Evolutionary conservation across 169 alveolate genomes (phyloP).

Genomic region (Plasmodium chabaudi): DNA sequence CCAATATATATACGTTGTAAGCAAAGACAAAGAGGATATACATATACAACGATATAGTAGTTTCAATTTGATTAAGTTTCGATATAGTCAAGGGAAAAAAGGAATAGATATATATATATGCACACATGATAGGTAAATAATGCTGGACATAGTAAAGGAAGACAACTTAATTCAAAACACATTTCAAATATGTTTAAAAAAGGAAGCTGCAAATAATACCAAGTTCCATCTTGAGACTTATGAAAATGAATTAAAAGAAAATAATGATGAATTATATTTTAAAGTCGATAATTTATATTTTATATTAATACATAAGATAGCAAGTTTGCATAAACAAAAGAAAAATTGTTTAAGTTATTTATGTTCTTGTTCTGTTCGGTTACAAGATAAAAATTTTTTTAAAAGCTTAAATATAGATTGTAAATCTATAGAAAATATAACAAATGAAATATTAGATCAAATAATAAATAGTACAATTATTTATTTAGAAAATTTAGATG

Average conservation of each 20-base stretch:
- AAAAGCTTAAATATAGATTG: constrained; percentile 23
- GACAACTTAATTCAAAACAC: constrained; percentile 36
- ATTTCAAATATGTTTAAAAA: constrained; percentile 64
- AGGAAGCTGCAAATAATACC: constrained; percentile 24
- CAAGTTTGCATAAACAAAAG: constrained; percentile 44
- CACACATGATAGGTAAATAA: not conserved
- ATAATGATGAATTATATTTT: constrained; percentile 32
- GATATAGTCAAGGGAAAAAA: too few relatives aligned
- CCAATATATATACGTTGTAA: not conserved
- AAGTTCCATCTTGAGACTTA: constrained; percentile 45
- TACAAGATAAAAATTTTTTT: constrained; percentile 27
- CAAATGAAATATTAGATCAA: constrained; percentile 49
- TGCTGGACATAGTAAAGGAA: constrained; percentile 43
- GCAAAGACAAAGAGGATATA: not conserved
- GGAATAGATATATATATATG: not conserved
- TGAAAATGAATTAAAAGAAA: constrained; percentile 57
- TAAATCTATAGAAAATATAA: constrained; percentile 15
- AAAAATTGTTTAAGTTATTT: constrained; percentile 60
- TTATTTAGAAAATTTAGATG: constrained; percentile 58
- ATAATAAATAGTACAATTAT: constrained; percentile 29
- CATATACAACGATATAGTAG: not conserved
- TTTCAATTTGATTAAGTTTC: too few relatives aligned
- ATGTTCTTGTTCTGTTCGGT: constrained; percentile 39
- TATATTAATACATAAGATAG: constrained; percentile 56
- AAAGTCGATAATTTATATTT: constrained; percentile 47